These are phyloP conservation scores for Gaeumannomyces sp. DNA, from an alignment of 2,329 filamentous ascomycete genomes.

Conservation along the genomic window DNA sequence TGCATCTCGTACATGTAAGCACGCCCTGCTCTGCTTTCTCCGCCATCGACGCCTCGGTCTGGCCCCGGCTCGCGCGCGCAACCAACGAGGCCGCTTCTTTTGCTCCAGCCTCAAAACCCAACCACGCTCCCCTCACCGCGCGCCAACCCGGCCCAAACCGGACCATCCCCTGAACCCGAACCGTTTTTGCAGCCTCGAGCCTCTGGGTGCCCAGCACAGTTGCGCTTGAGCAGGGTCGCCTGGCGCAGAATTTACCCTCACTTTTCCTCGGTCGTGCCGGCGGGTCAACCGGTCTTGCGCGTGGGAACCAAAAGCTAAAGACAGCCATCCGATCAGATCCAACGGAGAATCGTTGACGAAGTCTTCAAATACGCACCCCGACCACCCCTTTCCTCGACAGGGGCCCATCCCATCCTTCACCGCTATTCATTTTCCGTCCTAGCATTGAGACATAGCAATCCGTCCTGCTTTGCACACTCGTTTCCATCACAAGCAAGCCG, in stretches of 20 bases:
- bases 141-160: neutral
- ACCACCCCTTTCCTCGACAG: neutral
- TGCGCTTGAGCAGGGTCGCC: neutral
- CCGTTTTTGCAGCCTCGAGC: neutral
- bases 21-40: neutral
- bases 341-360: neutral
- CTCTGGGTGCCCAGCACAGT: neutral
- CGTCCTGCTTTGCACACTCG: neutral
- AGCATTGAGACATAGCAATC: neutral
- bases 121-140: neutral
- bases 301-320: neutral
- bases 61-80: neutral
- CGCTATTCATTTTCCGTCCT: neutral
- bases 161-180: neutral
- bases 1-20: conserved; percentile 1
- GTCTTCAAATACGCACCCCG: neutral
- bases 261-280: neutral
- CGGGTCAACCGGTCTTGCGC: neutral
- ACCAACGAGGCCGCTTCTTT: neutral
- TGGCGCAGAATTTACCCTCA: neutral
- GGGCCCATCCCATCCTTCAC: neutral
- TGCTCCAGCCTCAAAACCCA: neutral
- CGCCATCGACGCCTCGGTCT: neutral
- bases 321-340: neutral
- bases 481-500: neutral